Conservation (phyloP, 73 alveolate species). For the Tetrahymena thermophila region DNA sequence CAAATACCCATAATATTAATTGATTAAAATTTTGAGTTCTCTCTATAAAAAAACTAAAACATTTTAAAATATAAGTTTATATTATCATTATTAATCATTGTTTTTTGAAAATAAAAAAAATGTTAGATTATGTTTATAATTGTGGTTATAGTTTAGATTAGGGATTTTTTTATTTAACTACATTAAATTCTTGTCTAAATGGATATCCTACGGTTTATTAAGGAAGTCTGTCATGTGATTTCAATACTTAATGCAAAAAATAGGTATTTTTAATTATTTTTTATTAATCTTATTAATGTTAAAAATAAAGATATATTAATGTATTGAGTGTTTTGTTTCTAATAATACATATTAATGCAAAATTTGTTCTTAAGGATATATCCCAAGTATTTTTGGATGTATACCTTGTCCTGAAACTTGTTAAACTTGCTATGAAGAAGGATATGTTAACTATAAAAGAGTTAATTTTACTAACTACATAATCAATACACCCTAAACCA, state of each 20-base stretch:
- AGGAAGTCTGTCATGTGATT: neutral
- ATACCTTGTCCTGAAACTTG: neutral
- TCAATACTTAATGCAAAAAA: neutral
- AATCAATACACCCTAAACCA: neutral
- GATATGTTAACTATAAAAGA: neutral
- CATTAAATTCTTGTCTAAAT: neutral
- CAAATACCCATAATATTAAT: too few species aligned
- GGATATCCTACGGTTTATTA: neutral
- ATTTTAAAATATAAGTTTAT: too few species aligned
- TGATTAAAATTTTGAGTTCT: too few species aligned
- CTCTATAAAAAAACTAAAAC: too few species aligned
- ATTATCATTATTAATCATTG: too few species aligned
- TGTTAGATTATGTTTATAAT: too few species aligned
- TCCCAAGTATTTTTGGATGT: neutral
- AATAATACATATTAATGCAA: neutral
- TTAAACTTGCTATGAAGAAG: neutral
- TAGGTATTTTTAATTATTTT: neutral
- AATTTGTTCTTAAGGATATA: neutral
- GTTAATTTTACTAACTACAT: neutral
- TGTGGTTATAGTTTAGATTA: too few species aligned
- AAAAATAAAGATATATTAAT: neutral
- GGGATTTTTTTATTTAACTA: neutral
- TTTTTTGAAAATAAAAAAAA: too few species aligned
- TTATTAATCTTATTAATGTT: neutral
- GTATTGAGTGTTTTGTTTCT: neutral